Percentiles rank a stretch among this genome's conserved stretches.
Conservation (phyloP, 2,329 filamentous ascomycete species). For the Fusarium sp. region DNA sequence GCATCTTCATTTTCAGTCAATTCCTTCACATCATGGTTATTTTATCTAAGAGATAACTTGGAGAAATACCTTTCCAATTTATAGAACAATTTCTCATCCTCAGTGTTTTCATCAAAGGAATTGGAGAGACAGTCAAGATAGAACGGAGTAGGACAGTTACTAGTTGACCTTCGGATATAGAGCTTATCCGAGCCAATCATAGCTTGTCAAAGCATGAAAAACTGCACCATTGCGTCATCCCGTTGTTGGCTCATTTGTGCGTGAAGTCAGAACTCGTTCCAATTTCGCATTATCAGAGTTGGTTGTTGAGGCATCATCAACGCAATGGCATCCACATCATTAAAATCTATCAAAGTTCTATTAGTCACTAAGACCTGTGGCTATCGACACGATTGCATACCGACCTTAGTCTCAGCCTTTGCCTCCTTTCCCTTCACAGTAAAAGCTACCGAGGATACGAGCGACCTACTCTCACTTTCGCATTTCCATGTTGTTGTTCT, state of each 20-base stretch:
- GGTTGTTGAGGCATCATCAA: no score
- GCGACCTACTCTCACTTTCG: not conserved
- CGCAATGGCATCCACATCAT: no score
- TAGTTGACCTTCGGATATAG: accelerated
- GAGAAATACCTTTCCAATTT: not conserved
- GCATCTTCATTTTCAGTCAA: no score
- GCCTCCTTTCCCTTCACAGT: constrained; percentile 9
- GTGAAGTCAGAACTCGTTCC: no score
- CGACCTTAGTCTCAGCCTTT: constrained; percentile 14
- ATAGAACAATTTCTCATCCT: not conserved
- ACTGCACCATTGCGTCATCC: not conserved
- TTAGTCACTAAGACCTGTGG: constrained; percentile 28
- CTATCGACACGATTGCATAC: constrained; percentile 31
- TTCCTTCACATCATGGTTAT: no score
- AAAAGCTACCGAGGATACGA: constrained; percentile 18
- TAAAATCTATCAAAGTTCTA: constrained; percentile 9
- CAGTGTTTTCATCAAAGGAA: no score
- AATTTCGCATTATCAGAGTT: no score
- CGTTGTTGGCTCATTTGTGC: no score
- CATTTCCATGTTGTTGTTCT: constrained; percentile 15
- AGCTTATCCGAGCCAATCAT: not conserved
- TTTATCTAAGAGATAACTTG: no score
- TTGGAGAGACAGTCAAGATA: no score
- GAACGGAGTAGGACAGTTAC: no score
- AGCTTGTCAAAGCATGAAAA: no score